Evolutionary conservation across 2,329 filamentous ascomycete species (phyloP).

Genomic region (Botrytis byssoidea): DNA sequence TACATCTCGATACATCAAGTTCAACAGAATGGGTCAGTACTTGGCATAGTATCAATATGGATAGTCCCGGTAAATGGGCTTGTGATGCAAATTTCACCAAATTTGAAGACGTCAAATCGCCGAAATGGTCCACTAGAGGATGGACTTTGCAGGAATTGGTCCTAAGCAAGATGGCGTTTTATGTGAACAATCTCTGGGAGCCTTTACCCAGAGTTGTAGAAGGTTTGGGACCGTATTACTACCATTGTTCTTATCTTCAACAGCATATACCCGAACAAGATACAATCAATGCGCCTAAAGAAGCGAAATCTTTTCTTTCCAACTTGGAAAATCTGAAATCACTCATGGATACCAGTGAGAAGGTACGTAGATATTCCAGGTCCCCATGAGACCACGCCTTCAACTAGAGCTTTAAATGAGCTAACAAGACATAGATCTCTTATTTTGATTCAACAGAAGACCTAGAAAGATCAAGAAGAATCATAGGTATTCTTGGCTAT

Average conservation of each 20-base stretch:
- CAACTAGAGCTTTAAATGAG: neutral
- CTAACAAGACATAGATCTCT: constrained; percentile 21
- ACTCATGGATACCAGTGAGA: constrained; percentile 22
- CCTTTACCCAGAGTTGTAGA: constrained; percentile 36
- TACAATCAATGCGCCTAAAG: neutral
- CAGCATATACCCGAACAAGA: constrained; percentile 24
- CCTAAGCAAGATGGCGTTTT: constrained; percentile 41
- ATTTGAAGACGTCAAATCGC: constrained; percentile 30
- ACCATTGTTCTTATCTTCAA: constrained; percentile 36
- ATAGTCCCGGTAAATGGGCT: neutral
- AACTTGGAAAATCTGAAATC: constrained; percentile 1
- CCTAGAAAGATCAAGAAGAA: constrained; percentile 18
- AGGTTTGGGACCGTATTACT: constrained; percentile 38
- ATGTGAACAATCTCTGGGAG: constrained; percentile 39
- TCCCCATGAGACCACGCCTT: neutral
- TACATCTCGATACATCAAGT: constrained; percentile 34
- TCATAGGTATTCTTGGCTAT: constrained; percentile 22
- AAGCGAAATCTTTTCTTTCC: constrained; percentile 11
- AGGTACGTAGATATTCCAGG: neutral
- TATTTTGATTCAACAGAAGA: constrained; percentile 19
- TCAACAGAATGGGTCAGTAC: constrained; percentile 32
- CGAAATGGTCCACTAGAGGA: constrained; percentile 37
- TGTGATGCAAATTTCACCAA: constrained; percentile 26
- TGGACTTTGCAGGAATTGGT: constrained; percentile 41
- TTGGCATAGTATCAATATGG: constrained; percentile 30